These are phyloP conservation scores for Volvox africanus DNA, from an alignment of 139 green algal genomes.

Conservation along the genomic window DNA sequence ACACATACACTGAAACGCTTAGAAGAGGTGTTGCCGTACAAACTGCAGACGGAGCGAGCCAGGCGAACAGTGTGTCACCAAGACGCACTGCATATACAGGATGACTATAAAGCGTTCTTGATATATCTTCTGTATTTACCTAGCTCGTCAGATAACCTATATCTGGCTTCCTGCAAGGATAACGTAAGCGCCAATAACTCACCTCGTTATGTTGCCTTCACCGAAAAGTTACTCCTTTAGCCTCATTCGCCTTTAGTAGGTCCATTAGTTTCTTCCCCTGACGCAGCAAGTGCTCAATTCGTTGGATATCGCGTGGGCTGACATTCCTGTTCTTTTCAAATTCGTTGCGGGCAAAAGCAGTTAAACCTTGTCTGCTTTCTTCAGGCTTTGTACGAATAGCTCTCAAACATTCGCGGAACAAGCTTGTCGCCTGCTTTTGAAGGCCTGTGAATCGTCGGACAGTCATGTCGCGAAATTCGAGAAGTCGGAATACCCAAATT, in stretches of 20 bases:
- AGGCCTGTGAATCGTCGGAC: neutral
- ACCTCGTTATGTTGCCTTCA: neutral
- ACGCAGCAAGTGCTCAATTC: slow-evolving; percentile 13
- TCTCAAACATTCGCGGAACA: slow-evolving; percentile 1
- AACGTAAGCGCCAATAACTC: too few species aligned
- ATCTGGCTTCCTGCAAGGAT: too few species aligned
- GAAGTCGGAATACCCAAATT: too few species aligned
- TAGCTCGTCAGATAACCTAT: too few species aligned
- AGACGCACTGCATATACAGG: too few species aligned
- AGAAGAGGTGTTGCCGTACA: too few species aligned
- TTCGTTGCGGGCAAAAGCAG: neutral
- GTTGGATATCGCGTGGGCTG: slow-evolving; percentile 5
- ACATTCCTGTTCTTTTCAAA: neutral
- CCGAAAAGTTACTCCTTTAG: neutral
- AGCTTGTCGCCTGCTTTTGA: slow-evolving; percentile 3
- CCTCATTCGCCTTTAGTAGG: neutral
- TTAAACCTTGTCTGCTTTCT: neutral
- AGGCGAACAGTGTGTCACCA: too few species aligned
- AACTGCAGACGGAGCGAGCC: too few species aligned
- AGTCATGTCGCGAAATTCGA: neutral
- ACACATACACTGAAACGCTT: too few species aligned
- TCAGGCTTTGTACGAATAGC: neutral
- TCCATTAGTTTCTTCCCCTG: slow-evolving; percentile 17
- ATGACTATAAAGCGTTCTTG: too few species aligned
- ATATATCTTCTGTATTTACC: too few species aligned